Conservation (phyloP, 2,329 filamentous ascomycete genomes). For the Pyricularia sp. region DNA sequence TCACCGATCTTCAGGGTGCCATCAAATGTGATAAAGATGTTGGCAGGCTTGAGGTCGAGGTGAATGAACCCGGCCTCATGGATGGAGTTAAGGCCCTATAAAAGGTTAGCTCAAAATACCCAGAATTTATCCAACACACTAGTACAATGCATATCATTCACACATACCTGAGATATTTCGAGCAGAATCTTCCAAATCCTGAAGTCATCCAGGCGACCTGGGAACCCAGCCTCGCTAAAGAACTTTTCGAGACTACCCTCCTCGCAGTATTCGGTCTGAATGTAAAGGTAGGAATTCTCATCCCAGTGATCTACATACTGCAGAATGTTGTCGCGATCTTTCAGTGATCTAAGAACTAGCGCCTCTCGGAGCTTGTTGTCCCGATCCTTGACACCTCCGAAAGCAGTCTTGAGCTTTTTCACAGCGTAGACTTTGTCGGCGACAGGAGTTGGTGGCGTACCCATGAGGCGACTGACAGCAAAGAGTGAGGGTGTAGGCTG, state of each 20-base stretch:
- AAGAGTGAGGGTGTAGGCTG: constrained; percentile 21
- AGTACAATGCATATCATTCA: constrained; percentile 22
- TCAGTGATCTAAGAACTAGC: constrained; percentile 64
- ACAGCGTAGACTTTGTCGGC: constrained; percentile 71
- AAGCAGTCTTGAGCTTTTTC: constrained; percentile 82
- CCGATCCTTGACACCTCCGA: constrained; percentile 70
- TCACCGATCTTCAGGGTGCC: constrained; percentile 78
- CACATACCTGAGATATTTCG: constrained; percentile 64
- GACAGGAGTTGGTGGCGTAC: constrained; percentile 42
- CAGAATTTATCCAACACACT: neutral
- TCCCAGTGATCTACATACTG: constrained; percentile 85
- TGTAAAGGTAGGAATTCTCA: constrained; percentile 75
- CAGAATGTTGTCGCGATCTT: constrained; percentile 75
- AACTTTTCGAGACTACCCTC: constrained; percentile 87
- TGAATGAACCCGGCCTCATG: constrained; percentile 83
- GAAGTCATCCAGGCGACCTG: constrained; percentile 88
- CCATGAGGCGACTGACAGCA: constrained; percentile 9
- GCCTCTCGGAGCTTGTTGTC: constrained; percentile 79
- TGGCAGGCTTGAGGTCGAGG: constrained; percentile 77
- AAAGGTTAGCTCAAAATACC: neutral
- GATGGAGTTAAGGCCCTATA: constrained; percentile 77
- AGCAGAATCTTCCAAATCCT: constrained; percentile 97
- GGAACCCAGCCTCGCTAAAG: constrained; percentile 69
- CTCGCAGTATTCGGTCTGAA: constrained; percentile 95
- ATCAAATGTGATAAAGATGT: constrained; percentile 73